Evolutionary conservation across 2,329 filamentous ascomycete species (phyloP).

Genomic region (Mycosphaerelloides madeirae): DNA sequence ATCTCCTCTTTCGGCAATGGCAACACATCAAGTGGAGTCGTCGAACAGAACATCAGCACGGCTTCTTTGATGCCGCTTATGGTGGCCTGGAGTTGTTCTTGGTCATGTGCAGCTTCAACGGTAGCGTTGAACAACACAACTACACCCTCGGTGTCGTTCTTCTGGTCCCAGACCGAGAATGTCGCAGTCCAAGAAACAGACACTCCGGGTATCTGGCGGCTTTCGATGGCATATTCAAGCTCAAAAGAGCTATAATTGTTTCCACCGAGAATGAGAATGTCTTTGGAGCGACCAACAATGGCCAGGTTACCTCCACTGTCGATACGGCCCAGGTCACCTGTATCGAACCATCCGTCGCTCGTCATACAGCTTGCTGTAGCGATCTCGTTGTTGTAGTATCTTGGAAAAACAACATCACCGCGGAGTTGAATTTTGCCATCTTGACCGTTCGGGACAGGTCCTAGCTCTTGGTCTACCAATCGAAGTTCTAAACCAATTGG

Average conservation of each 20-base stretch:
- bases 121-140: constrained; percentile 20
- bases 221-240: constrained; percentile 20
- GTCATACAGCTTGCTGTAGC: constrained; percentile 34
- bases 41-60: too few species aligned
- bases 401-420: constrained; percentile 34
- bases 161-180: constrained; percentile 18
- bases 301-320: constrained; percentile 18
- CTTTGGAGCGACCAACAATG: constrained; percentile 19
- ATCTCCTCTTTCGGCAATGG: too few species aligned
- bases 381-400: constrained; percentile 31
- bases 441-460: not conserved
- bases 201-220: constrained; percentile 9
- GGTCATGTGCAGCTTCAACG: not conserved
- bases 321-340: constrained; percentile 18
- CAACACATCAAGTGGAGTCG: too few species aligned
- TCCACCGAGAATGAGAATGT: constrained; percentile 22
- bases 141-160: constrained; percentile 15
- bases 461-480: constrained; percentile 4
- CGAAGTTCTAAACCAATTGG: constrained; percentile 11
- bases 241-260: constrained; percentile 22
- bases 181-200: constrained; percentile 16
- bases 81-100: too few species aligned
- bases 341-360: constrained; percentile 36
- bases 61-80: too few species aligned
- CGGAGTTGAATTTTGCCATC: constrained; percentile 12